Evolutionary conservation across 2,329 filamentous ascomycete genomes (phyloP), one percentile per base, ranked within the genome.

Genomic region (Whalleya microplaca): DNA sequence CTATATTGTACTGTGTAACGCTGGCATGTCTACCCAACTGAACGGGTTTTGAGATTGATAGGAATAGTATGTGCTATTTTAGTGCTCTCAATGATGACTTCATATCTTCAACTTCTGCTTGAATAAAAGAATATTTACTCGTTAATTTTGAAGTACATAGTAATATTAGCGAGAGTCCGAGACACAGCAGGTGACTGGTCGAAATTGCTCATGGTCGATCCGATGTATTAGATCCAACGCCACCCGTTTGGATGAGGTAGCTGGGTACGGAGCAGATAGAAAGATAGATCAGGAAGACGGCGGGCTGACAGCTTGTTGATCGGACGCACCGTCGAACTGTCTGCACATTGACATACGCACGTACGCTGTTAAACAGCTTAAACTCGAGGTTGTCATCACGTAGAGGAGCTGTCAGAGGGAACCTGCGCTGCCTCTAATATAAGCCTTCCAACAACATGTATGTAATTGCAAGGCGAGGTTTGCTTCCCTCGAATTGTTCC

Each of bases 321-420:
- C 51, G 51, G 49, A 53, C 44, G 41, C 14, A 42, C 46, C 29
- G 48, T 37, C 54, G 54, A 49, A 48, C 42, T 32, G 42, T 45
- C 41, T 62, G 56, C 56, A 59, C 56, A 29, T 45, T 57, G 45
- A 51, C 53, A 56, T 55, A 56, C 45, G 37, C 44, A 48, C 50
- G 54, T 54, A 52, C 18, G 3, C 50, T 40, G 50, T n/a, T n/a
- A n/a, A n/a, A n/a, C n/a, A n/a, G n/a, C n/a, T 29, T 29, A 29
- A 29, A 29, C 27, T 29, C 27, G 27, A 12, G 12, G 6, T 29
- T 5, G 27, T 12, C 27, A 29, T 29, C 27, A 6, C 27, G 12
- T 29, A 12, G 12, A 29, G 27, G 27, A 29, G 27, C 27, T 29
- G 27, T 12, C 27, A 29, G 6, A 37, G 10, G 32, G 32, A 37